phyloP scores from a whole-genome alignment of 2,329 filamentous ascomycete species.

The Ceratocystis cacaofunesta region DNA sequence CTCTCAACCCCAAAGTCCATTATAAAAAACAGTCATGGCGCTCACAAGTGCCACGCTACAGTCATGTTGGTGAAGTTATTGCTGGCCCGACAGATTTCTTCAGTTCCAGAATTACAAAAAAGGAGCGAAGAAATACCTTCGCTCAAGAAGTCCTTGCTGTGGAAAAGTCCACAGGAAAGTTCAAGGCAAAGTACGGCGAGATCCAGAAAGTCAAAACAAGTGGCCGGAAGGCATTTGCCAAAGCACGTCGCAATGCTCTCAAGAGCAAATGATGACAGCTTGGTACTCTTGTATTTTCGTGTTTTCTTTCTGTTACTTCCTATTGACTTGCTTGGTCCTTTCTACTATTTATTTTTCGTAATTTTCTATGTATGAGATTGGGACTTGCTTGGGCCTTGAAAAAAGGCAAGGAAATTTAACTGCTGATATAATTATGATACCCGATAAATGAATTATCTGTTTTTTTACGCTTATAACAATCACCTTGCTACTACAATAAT shows the following conservation, averaged over 20 bases:
- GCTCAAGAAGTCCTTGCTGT: conserved; percentile 67
- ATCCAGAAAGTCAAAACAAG: conserved; percentile 72
- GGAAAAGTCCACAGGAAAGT: conserved; percentile 32
- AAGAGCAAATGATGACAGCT: conserved; percentile 2
- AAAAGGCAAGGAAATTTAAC: neutral
- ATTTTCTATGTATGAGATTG: conserved; percentile 2
- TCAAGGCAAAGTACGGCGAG: conserved; percentile 75
- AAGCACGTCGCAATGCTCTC: conserved; percentile 9
- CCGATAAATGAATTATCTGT: conserved; percentile 10
- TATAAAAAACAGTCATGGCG: conserved; percentile 54
- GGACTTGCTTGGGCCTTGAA: neutral
- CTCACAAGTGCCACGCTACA: conserved; percentile 57
- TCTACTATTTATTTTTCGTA: neutral
- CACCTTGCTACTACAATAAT: neutral
- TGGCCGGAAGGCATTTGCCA: conserved; percentile 77
- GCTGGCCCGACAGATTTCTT: conserved; percentile 81
- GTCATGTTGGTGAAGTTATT: conserved; percentile 75
- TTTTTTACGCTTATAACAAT: neutral
- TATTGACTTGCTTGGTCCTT: neutral
- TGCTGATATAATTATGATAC: conserved; percentile 14
- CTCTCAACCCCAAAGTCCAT: conserved; percentile 76
- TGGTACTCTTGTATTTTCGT: neutral
- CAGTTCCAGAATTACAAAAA: conserved; percentile 65
- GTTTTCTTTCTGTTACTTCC: neutral
- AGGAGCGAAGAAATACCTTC: conserved; percentile 74